Evolutionary conservation across 805 yeast genomes (phyloP).

Genomic region (Monosporozyma yasuniensis): DNA sequence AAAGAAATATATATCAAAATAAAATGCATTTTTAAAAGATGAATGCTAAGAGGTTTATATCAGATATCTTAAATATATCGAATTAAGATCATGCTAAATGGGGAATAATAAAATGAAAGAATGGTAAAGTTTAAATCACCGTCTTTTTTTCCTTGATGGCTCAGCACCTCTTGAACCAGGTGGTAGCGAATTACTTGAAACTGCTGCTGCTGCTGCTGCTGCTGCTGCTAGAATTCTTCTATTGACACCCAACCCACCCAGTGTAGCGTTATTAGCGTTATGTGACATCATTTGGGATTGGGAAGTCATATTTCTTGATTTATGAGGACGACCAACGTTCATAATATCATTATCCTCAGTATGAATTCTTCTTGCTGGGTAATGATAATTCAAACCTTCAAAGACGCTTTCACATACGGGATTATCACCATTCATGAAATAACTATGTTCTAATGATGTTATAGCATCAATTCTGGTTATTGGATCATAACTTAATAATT

Average conservation of each 20-base stretch:
- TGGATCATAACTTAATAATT: slow-evolving; percentile 77
- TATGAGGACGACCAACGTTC: slow-evolving; percentile 23
- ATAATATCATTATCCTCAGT: slow-evolving; percentile 77
- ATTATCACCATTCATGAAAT: slow-evolving; percentile 50
- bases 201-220: slow-evolving; percentile 34
- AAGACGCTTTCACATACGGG: slow-evolving; percentile 76
- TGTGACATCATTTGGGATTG: slow-evolving; percentile 17
- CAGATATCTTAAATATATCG: neutral
- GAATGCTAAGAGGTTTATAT: neutral
- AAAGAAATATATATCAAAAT: neutral
- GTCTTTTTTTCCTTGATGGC: slow-evolving; percentile 24
- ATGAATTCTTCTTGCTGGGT: slow-evolving; percentile 81
- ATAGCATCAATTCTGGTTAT: slow-evolving; percentile 67
- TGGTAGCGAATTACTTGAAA: slow-evolving; percentile 19
- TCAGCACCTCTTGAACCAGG: slow-evolving; percentile 16
- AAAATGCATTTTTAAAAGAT: neutral
- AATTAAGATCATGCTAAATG: neutral
- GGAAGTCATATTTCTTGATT: slow-evolving; percentile 12
- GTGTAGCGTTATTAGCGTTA: slow-evolving; percentile 19
- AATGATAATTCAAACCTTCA: slow-evolving; percentile 60
- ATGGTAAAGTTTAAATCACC: slow-evolving; percentile 7
- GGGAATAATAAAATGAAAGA: neutral
- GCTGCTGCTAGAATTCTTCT: slow-evolving; percentile 31
- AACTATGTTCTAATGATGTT: slow-evolving; percentile 66
- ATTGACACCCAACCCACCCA: slow-evolving; percentile 30